phyloP scores from a whole-genome alignment of 2,329 filamentous ascomycete genomes.

The Exophiala lecanii-corni region DNA sequence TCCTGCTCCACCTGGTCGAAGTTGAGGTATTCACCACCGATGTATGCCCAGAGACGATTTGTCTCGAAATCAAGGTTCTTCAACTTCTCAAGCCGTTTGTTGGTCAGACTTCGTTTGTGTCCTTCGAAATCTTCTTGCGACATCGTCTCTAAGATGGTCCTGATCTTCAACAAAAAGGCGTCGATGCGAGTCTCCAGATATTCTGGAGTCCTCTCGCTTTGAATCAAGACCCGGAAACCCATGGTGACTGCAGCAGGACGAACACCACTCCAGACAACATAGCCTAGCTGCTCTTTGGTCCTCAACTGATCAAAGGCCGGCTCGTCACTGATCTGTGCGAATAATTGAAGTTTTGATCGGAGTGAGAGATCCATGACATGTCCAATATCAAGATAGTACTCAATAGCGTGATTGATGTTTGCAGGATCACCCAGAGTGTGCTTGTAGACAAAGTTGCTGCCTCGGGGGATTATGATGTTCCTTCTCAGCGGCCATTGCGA shows the following conservation, averaged over 20 bases:
- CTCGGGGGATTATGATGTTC: slow-evolving; percentile 70
- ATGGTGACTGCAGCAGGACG: slow-evolving; percentile 70
- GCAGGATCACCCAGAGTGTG: slow-evolving; percentile 76
- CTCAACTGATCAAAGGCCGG: slow-evolving; percentile 90
- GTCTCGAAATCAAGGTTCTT: slow-evolving; percentile 89
- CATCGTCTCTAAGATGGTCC: slow-evolving; percentile 67
- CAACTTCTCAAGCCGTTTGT: slow-evolving; percentile 80
- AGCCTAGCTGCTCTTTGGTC: slow-evolving; percentile 92
- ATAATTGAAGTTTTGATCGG: slow-evolving; percentile 71
- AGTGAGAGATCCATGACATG: slow-evolving; percentile 63
- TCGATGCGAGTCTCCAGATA: slow-evolving; percentile 88
- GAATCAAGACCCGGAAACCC: slow-evolving; percentile 84
- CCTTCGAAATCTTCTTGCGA: slow-evolving; percentile 77
- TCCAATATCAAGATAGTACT: slow-evolving; percentile 70
- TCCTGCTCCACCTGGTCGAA: slow-evolving; percentile 80
- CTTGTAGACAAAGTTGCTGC: slow-evolving; percentile 78
- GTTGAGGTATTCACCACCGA: slow-evolving; percentile 80
- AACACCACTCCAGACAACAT: slow-evolving; percentile 84
- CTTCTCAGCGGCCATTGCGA: slow-evolving; percentile 76
- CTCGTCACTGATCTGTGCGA: slow-evolving; percentile 88
- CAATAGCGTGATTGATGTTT: slow-evolving; percentile 84
- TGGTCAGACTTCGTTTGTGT: slow-evolving; percentile 84
- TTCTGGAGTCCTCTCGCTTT: slow-evolving; percentile 78
- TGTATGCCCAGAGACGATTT: slow-evolving; percentile 75
- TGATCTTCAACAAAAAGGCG: slow-evolving; percentile 68